A percentile compares a stretch with the other conserved stretches of the same genome.
Evolutionary conservation across 164 flowering plant genomes (phyloP).

Genomic region (Magnolia kwangsiensis): DNA sequence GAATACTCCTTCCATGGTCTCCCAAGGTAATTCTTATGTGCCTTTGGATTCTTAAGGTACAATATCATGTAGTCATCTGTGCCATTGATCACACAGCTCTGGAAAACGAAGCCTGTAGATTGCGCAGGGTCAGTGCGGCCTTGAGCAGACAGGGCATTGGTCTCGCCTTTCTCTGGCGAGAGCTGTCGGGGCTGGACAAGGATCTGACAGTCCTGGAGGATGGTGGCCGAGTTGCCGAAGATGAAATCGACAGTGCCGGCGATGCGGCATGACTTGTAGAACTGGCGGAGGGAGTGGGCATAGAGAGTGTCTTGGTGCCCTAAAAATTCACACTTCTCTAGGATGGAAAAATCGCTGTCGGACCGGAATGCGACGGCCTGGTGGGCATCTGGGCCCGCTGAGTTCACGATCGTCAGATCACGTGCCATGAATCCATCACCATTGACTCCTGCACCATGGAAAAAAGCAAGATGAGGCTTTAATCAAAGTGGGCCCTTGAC

Average conservation of each 20-base stretch:
- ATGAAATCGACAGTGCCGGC: conserved; percentile 19
- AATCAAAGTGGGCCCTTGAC: no score
- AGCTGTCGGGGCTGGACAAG: conserved; percentile 16
- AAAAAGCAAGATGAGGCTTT: neutral
- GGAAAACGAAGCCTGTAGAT: conserved; percentile 76
- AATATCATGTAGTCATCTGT: conserved; percentile 63
- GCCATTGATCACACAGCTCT: conserved; percentile 60
- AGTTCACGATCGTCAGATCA: conserved; percentile 18
- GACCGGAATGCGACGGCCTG: conserved; percentile 24
- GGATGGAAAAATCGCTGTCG: conserved; percentile 13
- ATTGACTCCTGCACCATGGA: conserved; percentile 9
- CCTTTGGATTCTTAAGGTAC: conserved; percentile 44
- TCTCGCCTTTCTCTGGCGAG: conserved; percentile 16
- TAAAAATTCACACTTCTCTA: conserved; percentile 18
- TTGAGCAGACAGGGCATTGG: conserved; percentile 14
- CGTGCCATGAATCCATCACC: conserved; percentile 27
- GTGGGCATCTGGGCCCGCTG: conserved; percentile 21
- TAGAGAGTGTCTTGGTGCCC: conserved; percentile 26
- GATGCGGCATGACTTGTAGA: conserved; percentile 16
- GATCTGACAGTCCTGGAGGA: conserved; percentile 13
- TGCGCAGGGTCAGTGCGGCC: conserved; percentile 82
- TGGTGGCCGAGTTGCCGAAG: conserved; percentile 23
- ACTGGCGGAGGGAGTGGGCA: conserved; percentile 23
- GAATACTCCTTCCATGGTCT: conserved; percentile 94
- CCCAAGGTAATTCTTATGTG: conserved; percentile 68